These are phyloP conservation scores for Rubroboletus satanas DNA, from an alignment of 768 basidiomycete genomes.

Conservation along the genomic window DNA sequence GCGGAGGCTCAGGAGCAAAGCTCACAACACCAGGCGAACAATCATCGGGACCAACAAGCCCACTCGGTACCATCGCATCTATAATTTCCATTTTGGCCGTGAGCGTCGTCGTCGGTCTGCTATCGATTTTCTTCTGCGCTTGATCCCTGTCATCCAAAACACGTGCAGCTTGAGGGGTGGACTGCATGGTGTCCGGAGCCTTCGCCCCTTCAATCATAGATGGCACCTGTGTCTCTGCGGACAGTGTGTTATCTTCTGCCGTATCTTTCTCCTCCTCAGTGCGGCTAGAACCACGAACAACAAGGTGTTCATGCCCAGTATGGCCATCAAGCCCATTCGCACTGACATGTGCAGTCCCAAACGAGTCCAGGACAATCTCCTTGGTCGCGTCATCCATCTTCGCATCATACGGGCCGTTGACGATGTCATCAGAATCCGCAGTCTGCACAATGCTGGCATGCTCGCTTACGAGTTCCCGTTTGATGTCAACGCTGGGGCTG, in stretches of 20 bases:
- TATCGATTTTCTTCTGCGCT: constrained; percentile 7
- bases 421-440: background rate
- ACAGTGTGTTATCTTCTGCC: background rate
- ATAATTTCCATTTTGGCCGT: constrained; percentile 26
- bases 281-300: background rate
- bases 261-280: background rate
- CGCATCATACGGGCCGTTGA: constrained; percentile 8
- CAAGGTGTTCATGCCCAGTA: background rate
- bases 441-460: background rate
- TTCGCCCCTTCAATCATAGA: background rate
- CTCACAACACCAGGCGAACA: constrained; percentile 21
- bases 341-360: background rate
- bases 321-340: constrained; percentile 1
- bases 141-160: constrained; percentile 2
- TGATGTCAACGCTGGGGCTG: constrained; percentile 17
- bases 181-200: background rate
- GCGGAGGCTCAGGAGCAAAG: constrained; percentile 31
- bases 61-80: constrained; percentile 22
- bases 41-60: constrained; percentile 15
- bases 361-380: background rate
- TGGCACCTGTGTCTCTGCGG: background rate
- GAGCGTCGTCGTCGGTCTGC: constrained; percentile 13
- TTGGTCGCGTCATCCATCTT: constrained; percentile 7
- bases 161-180: background rate
- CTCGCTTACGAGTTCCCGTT: constrained; percentile 15